Conservation (phyloP, 495 filamentous ascomycete genomes). For the Haplographium delicatum region DNA sequence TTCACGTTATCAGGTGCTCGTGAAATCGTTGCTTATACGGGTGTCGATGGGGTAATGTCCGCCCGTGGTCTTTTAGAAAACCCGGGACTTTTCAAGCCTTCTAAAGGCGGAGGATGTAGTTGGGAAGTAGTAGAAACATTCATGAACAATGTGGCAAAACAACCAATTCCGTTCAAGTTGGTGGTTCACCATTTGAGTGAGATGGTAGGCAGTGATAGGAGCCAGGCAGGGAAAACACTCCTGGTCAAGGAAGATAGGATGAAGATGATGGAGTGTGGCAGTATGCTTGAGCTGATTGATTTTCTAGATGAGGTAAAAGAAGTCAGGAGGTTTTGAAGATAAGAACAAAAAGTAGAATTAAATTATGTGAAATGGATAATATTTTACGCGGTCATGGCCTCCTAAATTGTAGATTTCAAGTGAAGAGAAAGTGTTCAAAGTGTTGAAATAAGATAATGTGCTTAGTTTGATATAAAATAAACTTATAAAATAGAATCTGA, state of each 20-base stretch:
- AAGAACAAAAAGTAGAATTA: neutral
- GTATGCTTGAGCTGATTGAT: conserved; percentile 55
- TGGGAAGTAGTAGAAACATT: conserved; percentile 56
- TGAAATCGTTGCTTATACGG: conserved; percentile 26
- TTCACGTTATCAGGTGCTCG: conserved; percentile 39
- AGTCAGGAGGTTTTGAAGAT: conserved; percentile 11
- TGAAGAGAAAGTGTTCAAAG: too few relatives aligned
- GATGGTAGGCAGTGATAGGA: conserved; percentile 51
- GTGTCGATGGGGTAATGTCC: conserved; percentile 53
- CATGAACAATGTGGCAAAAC: conserved; percentile 43
- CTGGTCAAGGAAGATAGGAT: conserved; percentile 47
- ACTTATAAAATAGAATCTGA: too few relatives aligned
- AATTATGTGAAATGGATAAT: too few relatives aligned
- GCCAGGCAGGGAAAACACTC: conserved; percentile 35
- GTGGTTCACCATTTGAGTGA: conserved; percentile 57
- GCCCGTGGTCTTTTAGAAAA: conserved; percentile 58
- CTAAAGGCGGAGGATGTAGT: conserved; percentile 48
- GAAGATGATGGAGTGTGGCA: conserved; percentile 39
- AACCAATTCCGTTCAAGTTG: conserved; percentile 53
- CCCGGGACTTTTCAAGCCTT: conserved; percentile 47
- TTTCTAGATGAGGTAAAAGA: conserved; percentile 48
- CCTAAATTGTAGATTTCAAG: too few relatives aligned
- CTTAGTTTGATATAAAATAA: too few relatives aligned
- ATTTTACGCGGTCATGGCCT: too few relatives aligned
- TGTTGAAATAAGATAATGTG: too few relatives aligned